Base-by-base conservation (phyloP, 2,329 filamentous ascomycete species). In the Blastomyces parvus region DNA sequence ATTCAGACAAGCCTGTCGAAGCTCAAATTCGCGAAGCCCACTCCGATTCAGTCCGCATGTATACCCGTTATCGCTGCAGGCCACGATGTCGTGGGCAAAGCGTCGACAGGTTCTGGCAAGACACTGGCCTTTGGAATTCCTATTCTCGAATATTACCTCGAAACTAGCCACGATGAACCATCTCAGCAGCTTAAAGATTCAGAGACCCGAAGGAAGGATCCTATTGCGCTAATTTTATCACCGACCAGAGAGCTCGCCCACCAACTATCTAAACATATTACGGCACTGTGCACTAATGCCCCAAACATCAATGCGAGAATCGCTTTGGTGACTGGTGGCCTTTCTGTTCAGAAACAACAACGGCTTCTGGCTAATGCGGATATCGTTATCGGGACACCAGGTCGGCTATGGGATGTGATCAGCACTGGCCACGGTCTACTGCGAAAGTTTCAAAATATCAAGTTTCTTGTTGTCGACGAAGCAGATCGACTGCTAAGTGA, bases 291-390 rank as follows among this genome's bases (percentile, higher is more conserved):
- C 71, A 80, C 84, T 0, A 82, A 81, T 61, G 81, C 85, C 0
- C 85, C 88, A 0, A 88, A 88, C 62, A 82, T 78, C 3, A 74
- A 78, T 48, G 83, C 83, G 1, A 77, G 74, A 17, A 81, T 97
- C n/a, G 91, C 90, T 60, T 91, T 93, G 0, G 83, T 99, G 7
- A 99, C 93, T 0, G 94, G 94, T 69, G 94, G 94, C 50, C 77
- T 99, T 40, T 95, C 94, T 2, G 83, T 97, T n/a, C 88, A 94
- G 67, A 99, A 99, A 77, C 94, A 99, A 73, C 88, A 95, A 71
- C 85, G 94, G 58, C 86, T 93, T 70, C 77, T 99, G 30, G 83
- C 86, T 57, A 86, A 87, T 70, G 93, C 93, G 1, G 91, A 99
- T 70, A 89, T 99, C 59, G 86, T 99, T n/a, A 85, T 99, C 63